phyloP scores from a whole-genome alignment of 495 filamentous ascomycete species.

The Podospora appendiculata region DNA sequence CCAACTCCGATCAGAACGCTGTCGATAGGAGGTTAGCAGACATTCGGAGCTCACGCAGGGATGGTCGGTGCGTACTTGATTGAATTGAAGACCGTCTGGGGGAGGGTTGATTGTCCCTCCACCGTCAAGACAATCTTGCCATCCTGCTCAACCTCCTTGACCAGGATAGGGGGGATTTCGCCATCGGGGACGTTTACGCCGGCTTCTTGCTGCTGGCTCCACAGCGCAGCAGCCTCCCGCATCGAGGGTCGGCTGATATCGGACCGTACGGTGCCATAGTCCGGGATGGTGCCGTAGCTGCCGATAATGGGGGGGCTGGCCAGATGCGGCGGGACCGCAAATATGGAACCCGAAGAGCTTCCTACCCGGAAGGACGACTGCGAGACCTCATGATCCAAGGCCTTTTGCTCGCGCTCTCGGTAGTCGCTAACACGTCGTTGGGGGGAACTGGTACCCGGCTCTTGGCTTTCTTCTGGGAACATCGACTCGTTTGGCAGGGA shows the following conservation, averaged over 20 bases:
- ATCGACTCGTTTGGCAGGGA: slow-evolving; percentile 15
- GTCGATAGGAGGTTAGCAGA: background rate
- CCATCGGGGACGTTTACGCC: slow-evolving; percentile 42
- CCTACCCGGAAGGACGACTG: slow-evolving; percentile 21
- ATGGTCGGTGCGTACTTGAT: slow-evolving; percentile 51
- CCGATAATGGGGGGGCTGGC: slow-evolving; percentile 55
- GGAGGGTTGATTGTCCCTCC: slow-evolving; percentile 84
- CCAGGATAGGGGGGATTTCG: slow-evolving; percentile 69
- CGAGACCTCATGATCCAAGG: slow-evolving; percentile 27
- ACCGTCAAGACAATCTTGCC: slow-evolving; percentile 76
- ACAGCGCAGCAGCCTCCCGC: slow-evolving; percentile 61
- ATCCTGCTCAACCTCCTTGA: slow-evolving; percentile 84
- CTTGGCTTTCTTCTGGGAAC: slow-evolving; percentile 9
- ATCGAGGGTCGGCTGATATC: slow-evolving; percentile 61
- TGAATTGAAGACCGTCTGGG: slow-evolving; percentile 94
- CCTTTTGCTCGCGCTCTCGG: slow-evolving; percentile 34
- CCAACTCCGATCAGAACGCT: slow-evolving; percentile 85
- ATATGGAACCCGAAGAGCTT: slow-evolving; percentile 40
- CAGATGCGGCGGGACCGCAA: slow-evolving; percentile 55
- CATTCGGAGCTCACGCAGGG: background rate
- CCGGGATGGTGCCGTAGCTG: slow-evolving; percentile 55
- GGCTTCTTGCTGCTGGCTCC: slow-evolving; percentile 59
- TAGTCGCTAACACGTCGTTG: slow-evolving; percentile 14
- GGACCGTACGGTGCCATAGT: slow-evolving; percentile 70
- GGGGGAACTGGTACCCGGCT: slow-evolving; percentile 15